Percentiles rank a stretch among this genome's conserved stretches.
Conservation (phyloP, 2,329 filamentous ascomycete species). For the Aspergillus cejpii region DNA sequence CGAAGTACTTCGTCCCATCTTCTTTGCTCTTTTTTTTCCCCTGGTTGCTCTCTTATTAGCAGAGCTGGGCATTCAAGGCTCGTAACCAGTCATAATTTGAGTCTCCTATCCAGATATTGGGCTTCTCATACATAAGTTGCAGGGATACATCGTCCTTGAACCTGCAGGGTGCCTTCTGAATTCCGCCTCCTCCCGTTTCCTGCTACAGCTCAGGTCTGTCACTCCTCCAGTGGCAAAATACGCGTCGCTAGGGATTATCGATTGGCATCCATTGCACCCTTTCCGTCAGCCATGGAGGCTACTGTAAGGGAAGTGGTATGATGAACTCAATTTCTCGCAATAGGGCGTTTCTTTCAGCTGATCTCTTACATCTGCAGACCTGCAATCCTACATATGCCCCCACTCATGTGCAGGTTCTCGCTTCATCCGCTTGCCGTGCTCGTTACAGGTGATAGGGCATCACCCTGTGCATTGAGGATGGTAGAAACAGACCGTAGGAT, state of each 20-base stretch:
- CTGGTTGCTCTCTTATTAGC: conserved; percentile 4
- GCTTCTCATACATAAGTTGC: conserved; percentile 7
- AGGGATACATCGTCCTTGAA: conserved; percentile 9
- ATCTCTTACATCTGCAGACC: conserved; percentile 37
- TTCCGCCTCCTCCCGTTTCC: conserved; percentile 28
- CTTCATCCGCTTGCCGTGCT: conserved; percentile 22
- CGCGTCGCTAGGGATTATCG: conserved; percentile 27
- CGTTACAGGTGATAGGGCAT: conserved; percentile 30
- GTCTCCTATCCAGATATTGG: conserved; percentile 9
- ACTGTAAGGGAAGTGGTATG: conserved; percentile 14
- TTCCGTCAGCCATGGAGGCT: conserved; percentile 9
- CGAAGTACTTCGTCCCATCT: conserved; percentile 1
- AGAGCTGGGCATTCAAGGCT: neutral
- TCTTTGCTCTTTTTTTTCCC: conserved; percentile 8
- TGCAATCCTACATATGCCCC: conserved; percentile 34
- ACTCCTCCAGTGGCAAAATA: conserved; percentile 26
- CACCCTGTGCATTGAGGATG: conserved; percentile 26
- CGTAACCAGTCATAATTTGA: neutral
- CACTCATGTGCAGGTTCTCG: conserved; percentile 34
- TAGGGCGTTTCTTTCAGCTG: conserved; percentile 36
- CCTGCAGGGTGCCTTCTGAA: conserved; percentile 15
- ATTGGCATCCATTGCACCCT: conserved; percentile 26
- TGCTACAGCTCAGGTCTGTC: conserved; percentile 22
- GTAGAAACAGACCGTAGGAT: conserved; percentile 32
- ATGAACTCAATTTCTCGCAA: conserved; percentile 16